Evolutionary conservation across 1,284 basidiomycete species (phyloP).

Genomic region (Ustilago tritici): DNA sequence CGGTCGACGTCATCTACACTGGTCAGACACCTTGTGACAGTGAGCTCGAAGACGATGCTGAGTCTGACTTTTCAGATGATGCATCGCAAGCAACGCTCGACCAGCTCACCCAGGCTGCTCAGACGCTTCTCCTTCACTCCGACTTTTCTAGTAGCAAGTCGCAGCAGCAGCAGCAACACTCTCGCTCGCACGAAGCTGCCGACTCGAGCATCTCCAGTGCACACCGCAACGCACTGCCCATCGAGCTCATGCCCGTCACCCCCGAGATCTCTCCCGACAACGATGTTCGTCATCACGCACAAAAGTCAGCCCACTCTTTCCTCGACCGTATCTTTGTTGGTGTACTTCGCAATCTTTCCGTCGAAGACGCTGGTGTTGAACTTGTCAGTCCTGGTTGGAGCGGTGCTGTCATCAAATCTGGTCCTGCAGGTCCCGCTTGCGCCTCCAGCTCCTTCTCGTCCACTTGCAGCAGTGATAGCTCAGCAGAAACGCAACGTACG

Average conservation of each 20-base stretch:
- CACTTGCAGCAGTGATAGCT: slow-evolving; percentile 32
- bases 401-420: slow-evolving; percentile 58
- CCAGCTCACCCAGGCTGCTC: slow-evolving; percentile 35
- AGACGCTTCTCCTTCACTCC: slow-evolving; percentile 35
- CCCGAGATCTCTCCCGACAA: slow-evolving; percentile 63
- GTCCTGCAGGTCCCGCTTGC: slow-evolving; percentile 5
- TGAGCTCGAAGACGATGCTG: slow-evolving; percentile 33
- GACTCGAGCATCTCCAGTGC: slow-evolving; percentile 18
- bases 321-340: slow-evolving; percentile 53
- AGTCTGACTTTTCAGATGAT: slow-evolving; percentile 31
- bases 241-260: slow-evolving; percentile 57
- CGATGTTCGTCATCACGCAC: slow-evolving; percentile 51
- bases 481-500: slow-evolving; percentile 47
- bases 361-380: slow-evolving; percentile 62
- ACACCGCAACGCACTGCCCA: slow-evolving; percentile 17
- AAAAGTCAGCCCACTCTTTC: slow-evolving; percentile 54
- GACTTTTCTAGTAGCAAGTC: slow-evolving; percentile 17
- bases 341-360: slow-evolving; percentile 27
- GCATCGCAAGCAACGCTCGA: slow-evolving; percentile 38
- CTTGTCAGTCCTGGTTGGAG: slow-evolving; percentile 61
- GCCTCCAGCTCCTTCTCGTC: slow-evolving; percentile 24
- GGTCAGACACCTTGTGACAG: slow-evolving; percentile 42
- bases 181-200: slow-evolving; percentile 1
- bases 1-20: slow-evolving; percentile 36
- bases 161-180: slow-evolving; percentile 9